Evolutionary conservation across 1,284 basidiomycete genomes (phyloP), one percentile per base, ranked within the genome.

Genomic region (Sanghuangporus sanghuang): DNA sequence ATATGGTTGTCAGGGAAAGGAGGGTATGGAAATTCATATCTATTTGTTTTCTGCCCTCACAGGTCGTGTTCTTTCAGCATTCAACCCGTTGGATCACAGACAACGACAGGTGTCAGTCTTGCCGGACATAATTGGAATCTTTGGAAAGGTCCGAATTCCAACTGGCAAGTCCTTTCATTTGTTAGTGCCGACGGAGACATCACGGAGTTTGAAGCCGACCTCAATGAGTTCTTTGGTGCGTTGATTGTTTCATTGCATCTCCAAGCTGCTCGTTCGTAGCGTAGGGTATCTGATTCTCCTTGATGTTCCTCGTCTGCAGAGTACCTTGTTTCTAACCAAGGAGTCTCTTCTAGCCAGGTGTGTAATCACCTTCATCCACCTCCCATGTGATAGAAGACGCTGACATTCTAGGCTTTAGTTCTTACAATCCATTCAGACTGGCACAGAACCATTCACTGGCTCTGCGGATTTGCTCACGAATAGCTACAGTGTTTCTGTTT

Each of bases 1-100:
- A 84, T 85, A 64, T 85, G 83, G 84, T 78, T 85, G 18, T 84
- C 83, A 57, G 79, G 82, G 46, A 75, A 77, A n/a, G 84, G 83
- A 71, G 81, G 81, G 83, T 85, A 69, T 53, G 74, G 65, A 49
- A 35, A 36, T 57, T 68, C 18, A 48, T 3, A 56, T 35, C 46
- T 36, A 44, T 27, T 40, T 11, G 46, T 14, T 21, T 44, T 14
- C 40, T 38, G 54, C 63, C 54, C 59, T 56, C 36, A 42, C 16
- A 23, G 39, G 40, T 7, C 18, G 11, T 6, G 40, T 21, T 6
- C 23, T 39, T 35, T 2, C 57, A 83, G 83, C 21, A 81, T 84
- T 60, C 79, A 82, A 67, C 84, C 84, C 49, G 79, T 85, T 27
- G 84, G 84, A 52, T 80, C 79, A 32, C 79, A 79, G 66, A 76